Conservation (phyloP, 192 early-diverging fungal genomes). For the Entophlyctis luteolus region DNA sequence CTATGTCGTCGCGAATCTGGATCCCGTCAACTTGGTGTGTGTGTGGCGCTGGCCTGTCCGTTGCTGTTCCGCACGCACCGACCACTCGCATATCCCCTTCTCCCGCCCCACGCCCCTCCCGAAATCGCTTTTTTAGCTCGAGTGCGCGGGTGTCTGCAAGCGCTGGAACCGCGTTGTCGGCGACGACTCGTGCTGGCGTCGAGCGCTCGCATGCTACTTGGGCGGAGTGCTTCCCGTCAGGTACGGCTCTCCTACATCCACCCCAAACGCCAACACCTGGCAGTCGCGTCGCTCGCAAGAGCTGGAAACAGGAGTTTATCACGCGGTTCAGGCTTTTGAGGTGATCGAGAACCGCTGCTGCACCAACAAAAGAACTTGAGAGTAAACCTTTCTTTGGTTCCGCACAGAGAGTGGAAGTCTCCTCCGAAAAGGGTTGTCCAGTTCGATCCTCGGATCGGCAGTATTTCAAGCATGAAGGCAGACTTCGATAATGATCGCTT, state of each 20-base stretch:
- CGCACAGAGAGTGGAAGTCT: slow-evolving; percentile 26
- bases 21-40: slow-evolving; percentile 32
- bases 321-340: slow-evolving; percentile 24
- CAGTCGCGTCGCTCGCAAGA: slow-evolving; percentile 31
- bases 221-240: slow-evolving; percentile 25
- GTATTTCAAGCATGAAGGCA: slow-evolving; percentile 44
- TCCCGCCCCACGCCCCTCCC: not conserved
- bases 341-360: not conserved
- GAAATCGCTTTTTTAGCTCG: not conserved
- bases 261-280: not conserved
- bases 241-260: slow-evolving; percentile 1
- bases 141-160: slow-evolving; percentile 26
- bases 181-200: slow-evolving; percentile 42
- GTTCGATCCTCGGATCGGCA: slow-evolving; percentile 59
- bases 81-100: not conserved
- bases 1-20: slow-evolving; percentile 34
- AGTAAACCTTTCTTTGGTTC: not conserved
- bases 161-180: slow-evolving; percentile 34
- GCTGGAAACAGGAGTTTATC: slow-evolving; percentile 40
- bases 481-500: slow-evolving; percentile 51
- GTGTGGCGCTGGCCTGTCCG: not conserved
- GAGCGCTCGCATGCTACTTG: slow-evolving; percentile 31
- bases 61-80: not conserved
- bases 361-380: not conserved
- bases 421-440: slow-evolving; percentile 38